Percentiles rank a stretch among this genome's conserved stretches.
phyloP scores from a whole-genome alignment of 305 asterid species.

The Fraxinus floribunda region DNA sequence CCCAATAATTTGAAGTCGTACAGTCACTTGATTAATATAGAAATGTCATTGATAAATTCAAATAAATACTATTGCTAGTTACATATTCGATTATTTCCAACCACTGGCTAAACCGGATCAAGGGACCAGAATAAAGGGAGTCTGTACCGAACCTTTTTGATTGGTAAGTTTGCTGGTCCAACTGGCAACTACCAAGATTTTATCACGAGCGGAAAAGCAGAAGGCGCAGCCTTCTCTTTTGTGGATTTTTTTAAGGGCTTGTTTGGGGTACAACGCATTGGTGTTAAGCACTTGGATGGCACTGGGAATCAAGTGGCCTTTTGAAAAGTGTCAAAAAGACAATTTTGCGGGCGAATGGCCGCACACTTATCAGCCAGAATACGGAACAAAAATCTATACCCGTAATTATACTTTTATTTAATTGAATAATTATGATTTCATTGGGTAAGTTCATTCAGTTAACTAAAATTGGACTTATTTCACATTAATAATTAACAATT shows the following conservation, averaged over 20 bases:
- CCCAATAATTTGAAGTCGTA: too few species aligned
- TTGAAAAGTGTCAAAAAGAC: background rate
- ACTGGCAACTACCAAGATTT: background rate
- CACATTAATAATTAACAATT: too few species aligned
- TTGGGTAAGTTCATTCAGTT: too few species aligned
- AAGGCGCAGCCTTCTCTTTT: background rate
- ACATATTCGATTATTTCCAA: too few species aligned
- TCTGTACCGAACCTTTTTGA: background rate
- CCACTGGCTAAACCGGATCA: background rate
- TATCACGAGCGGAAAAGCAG: too few species aligned
- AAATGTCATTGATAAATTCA: too few species aligned
- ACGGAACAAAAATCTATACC: background rate
- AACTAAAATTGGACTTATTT: too few species aligned
- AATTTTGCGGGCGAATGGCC: background rate
- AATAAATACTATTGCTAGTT: too few species aligned
- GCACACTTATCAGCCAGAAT: background rate
- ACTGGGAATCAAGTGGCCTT: background rate
- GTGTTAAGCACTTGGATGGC: too few species aligned
- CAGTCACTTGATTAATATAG: too few species aligned
- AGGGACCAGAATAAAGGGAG: background rate
- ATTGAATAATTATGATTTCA: too few species aligned
- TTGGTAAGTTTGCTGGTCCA: background rate
- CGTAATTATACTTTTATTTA: too few species aligned
- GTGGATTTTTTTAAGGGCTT: background rate
- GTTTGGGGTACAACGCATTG: background rate